phyloP scores from a whole-genome alignment of 2,329 filamentous ascomycete genomes.

The Cryoendolithus antarcticus region DNA sequence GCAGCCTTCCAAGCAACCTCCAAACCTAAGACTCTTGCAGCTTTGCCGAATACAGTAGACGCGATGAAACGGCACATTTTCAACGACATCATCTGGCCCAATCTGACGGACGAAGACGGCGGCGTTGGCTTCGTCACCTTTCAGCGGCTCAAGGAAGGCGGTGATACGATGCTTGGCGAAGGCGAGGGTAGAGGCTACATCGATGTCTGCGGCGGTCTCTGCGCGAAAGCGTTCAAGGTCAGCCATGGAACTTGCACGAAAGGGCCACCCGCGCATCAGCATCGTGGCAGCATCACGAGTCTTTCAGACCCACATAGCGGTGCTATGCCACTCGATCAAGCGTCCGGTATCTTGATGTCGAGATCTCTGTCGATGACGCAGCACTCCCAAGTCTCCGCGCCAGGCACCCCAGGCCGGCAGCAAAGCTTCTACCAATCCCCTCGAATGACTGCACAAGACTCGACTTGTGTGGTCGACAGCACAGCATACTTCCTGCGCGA shows the following conservation, averaged over 20 bases:
- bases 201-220: slow-evolving; percentile 76
- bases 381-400: slow-evolving; percentile 13
- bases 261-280: slow-evolving; percentile 27
- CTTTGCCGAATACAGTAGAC: slow-evolving; percentile 75
- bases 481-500: slow-evolving; percentile 82
- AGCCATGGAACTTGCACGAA: slow-evolving; percentile 86
- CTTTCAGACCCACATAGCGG: slow-evolving; percentile 20
- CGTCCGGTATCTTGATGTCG: neutral
- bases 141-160: slow-evolving; percentile 75
- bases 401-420: slow-evolving; percentile 20
- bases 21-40: slow-evolving; percentile 71
- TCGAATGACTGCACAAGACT: slow-evolving; percentile 11
- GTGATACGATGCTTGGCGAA: slow-evolving; percentile 70
- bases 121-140: slow-evolving; percentile 89
- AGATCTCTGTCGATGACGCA: slow-evolving; percentile 15
- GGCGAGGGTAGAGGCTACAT: slow-evolving; percentile 73
- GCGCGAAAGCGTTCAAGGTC: slow-evolving; percentile 75
- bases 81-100: slow-evolving; percentile 97
- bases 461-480: slow-evolving; percentile 64
- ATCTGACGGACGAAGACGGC: slow-evolving; percentile 89
- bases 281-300: slow-evolving; percentile 31
- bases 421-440: slow-evolving; percentile 19
- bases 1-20: slow-evolving; percentile 68
- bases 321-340: too few relatives aligned
- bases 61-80: slow-evolving; percentile 92